phyloP scores from a whole-genome alignment of 805 yeast genomes.

The Pichia exigua region DNA sequence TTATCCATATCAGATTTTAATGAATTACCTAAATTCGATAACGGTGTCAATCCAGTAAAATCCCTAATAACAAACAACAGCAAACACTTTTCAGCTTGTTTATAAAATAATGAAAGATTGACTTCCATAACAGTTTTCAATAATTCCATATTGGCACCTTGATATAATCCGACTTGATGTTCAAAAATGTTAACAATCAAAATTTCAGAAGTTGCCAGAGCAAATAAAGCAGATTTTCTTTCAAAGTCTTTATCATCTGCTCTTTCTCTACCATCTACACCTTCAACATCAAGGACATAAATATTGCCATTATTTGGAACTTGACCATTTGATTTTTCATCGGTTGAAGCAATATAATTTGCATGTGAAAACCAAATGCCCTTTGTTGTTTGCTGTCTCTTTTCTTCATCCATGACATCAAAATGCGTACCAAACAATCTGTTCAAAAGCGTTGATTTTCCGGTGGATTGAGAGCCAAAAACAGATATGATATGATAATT shows the following conservation, averaged over 20 bases:
- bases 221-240: conserved; percentile 91
- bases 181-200: conserved; percentile 94
- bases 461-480: conserved; percentile 95
- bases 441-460: conserved; percentile 88
- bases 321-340: conserved; percentile 2
- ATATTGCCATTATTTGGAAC: conserved; percentile 30
- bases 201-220: conserved; percentile 84
- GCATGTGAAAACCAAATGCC: conserved; percentile 74
- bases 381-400: conserved; percentile 84
- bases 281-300: conserved; percentile 94
- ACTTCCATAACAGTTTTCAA: conserved; percentile 95
- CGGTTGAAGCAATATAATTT: conserved; percentile 27
- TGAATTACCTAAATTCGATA: conserved; percentile 60
- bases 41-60: conserved; percentile 80
- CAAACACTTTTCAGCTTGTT: conserved; percentile 48
- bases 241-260: conserved; percentile 99
- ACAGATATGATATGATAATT: conserved; percentile 89
- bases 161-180: conserved; percentile 91
- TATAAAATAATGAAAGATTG: conserved; percentile 76
- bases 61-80: conserved; percentile 87
- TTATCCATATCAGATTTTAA: conserved; percentile 61
- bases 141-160: conserved; percentile 95
- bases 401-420: conserved; percentile 86
- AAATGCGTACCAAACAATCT: conserved; percentile 78
- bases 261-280: conserved; percentile 95